Percentiles rank a stretch among this genome's conserved stretches.
Evolutionary conservation across 768 basidiomycete species (phyloP).

Genomic region (Royoungia palumana): DNA sequence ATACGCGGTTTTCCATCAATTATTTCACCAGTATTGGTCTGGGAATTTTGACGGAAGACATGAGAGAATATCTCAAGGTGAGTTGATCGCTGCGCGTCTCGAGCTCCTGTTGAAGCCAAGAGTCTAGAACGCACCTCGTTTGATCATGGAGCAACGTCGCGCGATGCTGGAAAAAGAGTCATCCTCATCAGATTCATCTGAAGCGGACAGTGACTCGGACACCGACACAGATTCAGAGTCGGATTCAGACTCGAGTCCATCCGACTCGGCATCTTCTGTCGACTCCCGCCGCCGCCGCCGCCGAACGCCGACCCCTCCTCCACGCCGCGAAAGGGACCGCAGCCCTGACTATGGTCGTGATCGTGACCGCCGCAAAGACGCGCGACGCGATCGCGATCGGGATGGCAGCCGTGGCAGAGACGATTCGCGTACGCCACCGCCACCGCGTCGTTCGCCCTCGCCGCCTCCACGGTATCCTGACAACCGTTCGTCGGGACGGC

Average conservation of each 20-base stretch:
- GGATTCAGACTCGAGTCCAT: constrained; percentile 37
- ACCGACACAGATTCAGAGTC: constrained; percentile 40
- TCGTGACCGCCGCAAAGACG: constrained; percentile 19
- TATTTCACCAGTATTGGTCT: constrained; percentile 96
- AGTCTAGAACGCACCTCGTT: constrained; percentile 77
- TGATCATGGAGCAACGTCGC: constrained; percentile 93
- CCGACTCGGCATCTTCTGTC: constrained; percentile 37
- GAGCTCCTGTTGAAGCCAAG: constrained; percentile 5
- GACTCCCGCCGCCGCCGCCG: constrained; percentile 27
- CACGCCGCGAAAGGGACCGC: constrained; percentile 22
- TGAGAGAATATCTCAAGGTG: constrained; percentile 95
- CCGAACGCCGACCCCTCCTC: constrained; percentile 31
- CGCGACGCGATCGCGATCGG: constrained; percentile 16
- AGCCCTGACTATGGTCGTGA: constrained; percentile 21
- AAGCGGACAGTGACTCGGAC: constrained; percentile 31
- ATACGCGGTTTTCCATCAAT: constrained; percentile 95
- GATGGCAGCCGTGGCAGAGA: constrained; percentile 26
- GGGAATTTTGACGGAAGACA: constrained; percentile 88
- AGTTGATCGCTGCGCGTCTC: constrained; percentile 21
- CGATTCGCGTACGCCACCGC: constrained; percentile 35
- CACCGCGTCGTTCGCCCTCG: constrained; percentile 27
- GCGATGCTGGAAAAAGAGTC: constrained; percentile 75
- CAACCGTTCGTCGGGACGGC: constrained; percentile 19
- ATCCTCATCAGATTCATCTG: constrained; percentile 40
- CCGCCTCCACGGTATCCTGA: constrained; percentile 27